phyloP scores from a whole-genome alignment of 2,329 filamentous ascomycete species.

The Sporothrix mexicana region DNA sequence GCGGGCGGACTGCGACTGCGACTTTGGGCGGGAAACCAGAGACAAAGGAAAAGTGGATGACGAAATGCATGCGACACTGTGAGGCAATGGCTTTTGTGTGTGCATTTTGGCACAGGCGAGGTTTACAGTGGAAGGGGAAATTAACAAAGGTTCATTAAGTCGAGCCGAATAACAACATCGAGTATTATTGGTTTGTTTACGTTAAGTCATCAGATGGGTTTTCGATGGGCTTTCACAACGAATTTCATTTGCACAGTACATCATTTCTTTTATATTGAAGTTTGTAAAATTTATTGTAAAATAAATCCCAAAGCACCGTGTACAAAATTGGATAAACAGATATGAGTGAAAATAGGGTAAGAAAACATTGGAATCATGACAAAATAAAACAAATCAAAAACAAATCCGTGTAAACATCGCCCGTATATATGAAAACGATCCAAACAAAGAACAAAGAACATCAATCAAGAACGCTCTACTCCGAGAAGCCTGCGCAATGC shows the following conservation, averaged over 20 bases:
- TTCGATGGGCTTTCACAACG: too few relatives aligned
- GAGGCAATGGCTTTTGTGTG: not conserved
- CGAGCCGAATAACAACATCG: not conserved
- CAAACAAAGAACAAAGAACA: not conserved
- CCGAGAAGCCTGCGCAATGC: conserved; percentile 32
- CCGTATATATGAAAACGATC: not conserved
- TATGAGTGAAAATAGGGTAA: not conserved
- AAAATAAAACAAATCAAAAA: not conserved
- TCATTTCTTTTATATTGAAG: too few relatives aligned
- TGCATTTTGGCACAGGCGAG: not conserved
- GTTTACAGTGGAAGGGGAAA: not conserved
- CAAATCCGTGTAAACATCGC: conserved; percentile 4
- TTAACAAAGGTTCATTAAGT: not conserved
- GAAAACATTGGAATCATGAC: not conserved
- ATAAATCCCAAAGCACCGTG: not conserved
- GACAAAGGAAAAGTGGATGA: conserved; percentile 15
- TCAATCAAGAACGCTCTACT: not conserved
- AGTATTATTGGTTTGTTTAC: not conserved
- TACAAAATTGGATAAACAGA: not conserved
- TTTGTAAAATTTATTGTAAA: not conserved
- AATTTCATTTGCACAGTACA: too few relatives aligned
- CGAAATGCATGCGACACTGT: conserved; percentile 24
- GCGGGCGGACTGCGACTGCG: not conserved
- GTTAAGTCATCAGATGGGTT: not conserved
- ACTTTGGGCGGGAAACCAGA: not conserved